These are phyloP conservation scores for Solanum hybrid DNA, from an alignment of 305 asterid species.

Conservation along the genomic window DNA sequence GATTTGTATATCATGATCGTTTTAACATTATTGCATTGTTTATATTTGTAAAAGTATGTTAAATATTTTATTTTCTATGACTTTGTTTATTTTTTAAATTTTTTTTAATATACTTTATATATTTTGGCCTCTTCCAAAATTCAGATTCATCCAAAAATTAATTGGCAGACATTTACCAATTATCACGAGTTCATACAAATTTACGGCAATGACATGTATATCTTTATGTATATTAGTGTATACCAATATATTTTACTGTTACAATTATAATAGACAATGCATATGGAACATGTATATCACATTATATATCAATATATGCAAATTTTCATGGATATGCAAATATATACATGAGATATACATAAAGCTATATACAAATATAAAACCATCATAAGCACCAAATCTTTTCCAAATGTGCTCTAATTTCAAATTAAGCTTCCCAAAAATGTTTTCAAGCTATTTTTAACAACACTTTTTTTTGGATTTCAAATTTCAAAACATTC, in stretches of 20 bases:
- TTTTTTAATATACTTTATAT: too few relatives aligned
- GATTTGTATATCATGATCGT: too few relatives aligned
- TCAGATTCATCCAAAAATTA: background rate
- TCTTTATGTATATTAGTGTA: background rate
- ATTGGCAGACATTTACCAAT: background rate
- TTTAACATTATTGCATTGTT: too few relatives aligned
- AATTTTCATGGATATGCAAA: background rate
- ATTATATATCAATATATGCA: background rate
- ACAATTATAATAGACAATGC: background rate
- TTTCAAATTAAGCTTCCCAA: background rate
- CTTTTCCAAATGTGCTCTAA: background rate
- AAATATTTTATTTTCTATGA: too few relatives aligned
- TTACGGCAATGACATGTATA: background rate
- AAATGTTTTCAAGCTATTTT: background rate
- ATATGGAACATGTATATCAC: background rate
- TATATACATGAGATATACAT: background rate
- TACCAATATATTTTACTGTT: background rate
- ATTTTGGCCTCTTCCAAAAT: background rate
- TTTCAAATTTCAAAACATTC: background rate
- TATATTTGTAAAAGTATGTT: too few relatives aligned
- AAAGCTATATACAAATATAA: background rate
- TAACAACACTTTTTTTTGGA: background rate
- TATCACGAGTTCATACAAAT: background rate
- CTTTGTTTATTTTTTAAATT: too few relatives aligned
- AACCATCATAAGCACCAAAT: background rate